Evolutionary conservation across 148 eudicot species (phyloP).

Genomic region (Gaultheria prostrata): DNA sequence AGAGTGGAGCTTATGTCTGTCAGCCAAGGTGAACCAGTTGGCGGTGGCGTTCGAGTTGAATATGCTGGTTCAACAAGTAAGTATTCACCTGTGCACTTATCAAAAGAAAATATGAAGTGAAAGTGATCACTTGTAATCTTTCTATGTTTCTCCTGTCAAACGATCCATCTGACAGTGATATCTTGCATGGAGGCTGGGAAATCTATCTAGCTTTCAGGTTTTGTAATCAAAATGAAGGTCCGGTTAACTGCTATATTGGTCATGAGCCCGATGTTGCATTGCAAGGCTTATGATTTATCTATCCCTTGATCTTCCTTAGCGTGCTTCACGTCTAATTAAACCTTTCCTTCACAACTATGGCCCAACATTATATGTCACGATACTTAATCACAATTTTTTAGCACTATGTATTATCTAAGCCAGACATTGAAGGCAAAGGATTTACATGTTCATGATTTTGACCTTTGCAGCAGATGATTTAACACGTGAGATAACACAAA

Average conservation of each 20-base stretch:
- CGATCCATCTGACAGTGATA: neutral
- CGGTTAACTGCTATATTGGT: neutral
- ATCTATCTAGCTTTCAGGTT: neutral
- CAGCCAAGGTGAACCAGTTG: slow-evolving; percentile 25
- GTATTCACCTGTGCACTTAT: slow-evolving; percentile 20
- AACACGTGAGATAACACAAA: slow-evolving; percentile 22
- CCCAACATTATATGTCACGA: neutral
- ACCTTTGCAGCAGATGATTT: slow-evolving; percentile 30
- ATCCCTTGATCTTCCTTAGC: neutral
- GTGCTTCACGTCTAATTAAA: neutral
- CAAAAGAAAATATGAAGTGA: slow-evolving; percentile 19
- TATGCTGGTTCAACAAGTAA: slow-evolving; percentile 41
- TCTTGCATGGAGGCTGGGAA: neutral
- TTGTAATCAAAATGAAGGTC: neutral
- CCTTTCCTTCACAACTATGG: slow-evolving; percentile 11
- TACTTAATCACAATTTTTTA: neutral
- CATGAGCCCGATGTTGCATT: neutral
- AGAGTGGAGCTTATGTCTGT: slow-evolving; percentile 27
- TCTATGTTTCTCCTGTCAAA: neutral
- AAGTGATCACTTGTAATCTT: slow-evolving; percentile 21
- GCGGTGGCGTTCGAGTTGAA: slow-evolving; percentile 29
- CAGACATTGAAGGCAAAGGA: neutral
- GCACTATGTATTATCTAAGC: neutral
- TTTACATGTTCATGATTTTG: slow-evolving; percentile 10
- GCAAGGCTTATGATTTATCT: neutral